Base-by-base conservation (phyloP, 2,329 filamentous ascomycete species). In the Colletotrichum theobromicola region DNA sequence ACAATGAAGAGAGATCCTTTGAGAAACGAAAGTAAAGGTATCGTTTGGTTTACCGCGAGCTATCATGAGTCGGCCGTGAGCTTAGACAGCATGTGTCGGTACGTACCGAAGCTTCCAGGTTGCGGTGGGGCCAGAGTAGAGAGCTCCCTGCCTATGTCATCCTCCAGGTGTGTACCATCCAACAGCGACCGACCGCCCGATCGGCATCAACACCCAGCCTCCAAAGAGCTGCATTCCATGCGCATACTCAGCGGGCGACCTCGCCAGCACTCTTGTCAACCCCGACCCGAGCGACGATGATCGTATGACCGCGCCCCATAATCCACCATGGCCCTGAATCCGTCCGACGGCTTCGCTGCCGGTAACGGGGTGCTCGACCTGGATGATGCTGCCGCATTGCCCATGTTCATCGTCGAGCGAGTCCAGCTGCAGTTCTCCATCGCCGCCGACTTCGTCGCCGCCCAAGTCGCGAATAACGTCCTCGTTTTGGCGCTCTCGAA, bases 381-480 rank as follows among this genome's bases (percentile, higher is more conserved):
- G 68, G 80, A 83, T 75, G 87, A 90, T 76, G 90, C 93, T 79
- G 89, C 93, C 79, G 89, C 92, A 70, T 87, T 96, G 74, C 96
- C 96, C 79, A 98, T 99, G 85, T 99, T 99, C 88, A 94, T 97
- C 82, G 93, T 98, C 82, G 94, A 98, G 85, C 93, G 91, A 76
- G 97, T 98, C 50, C 94, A 97, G 87, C 92, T 98, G 76, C 94
- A 97, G 83, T 99, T 99, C 88, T 94, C 95, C 75, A 93, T 98
- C 80, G 95, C 96, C 3, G 95, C 96, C 77, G 95, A 98, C 84
- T 98, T 99, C 82, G 97, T 98, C 62, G 96, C 97, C 21, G 96
- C 96, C 53, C 96, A 98, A 84, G 96, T 98, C 70, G 96, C 96
- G 77, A 98, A 99, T 85, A 98, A 99, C 87, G 96, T 98, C 76